Evolutionary conservation across 2,329 filamentous ascomycete species (phyloP).

Genomic region (Chrysosphaeria jannelii): DNA sequence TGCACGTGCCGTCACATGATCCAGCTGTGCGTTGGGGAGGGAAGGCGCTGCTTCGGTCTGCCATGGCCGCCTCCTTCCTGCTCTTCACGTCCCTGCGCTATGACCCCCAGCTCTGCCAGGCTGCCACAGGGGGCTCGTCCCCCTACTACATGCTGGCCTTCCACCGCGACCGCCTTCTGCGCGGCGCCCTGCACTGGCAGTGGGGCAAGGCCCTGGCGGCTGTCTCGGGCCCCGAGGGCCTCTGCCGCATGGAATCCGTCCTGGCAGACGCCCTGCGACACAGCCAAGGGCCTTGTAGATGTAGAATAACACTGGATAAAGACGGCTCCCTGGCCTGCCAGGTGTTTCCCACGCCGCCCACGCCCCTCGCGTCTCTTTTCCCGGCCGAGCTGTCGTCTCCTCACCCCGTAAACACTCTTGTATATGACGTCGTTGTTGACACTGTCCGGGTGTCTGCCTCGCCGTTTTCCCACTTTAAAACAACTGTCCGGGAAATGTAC

Average conservation of each 20-base stretch:
- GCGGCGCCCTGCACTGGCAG: slow-evolving; percentile 23
- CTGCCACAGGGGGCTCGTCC: too few species aligned
- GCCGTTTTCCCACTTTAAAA: slow-evolving; percentile 65
- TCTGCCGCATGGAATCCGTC: slow-evolving; percentile 13
- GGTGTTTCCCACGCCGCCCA: slow-evolving; percentile 9
- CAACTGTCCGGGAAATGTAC: slow-evolving; percentile 44
- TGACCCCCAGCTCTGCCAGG: too few species aligned
- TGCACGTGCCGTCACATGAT: too few species aligned
- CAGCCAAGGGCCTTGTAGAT: slow-evolving; percentile 11
- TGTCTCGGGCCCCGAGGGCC: slow-evolving; percentile 16
- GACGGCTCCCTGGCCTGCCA: slow-evolving; percentile 17
- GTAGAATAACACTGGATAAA: slow-evolving; percentile 23
- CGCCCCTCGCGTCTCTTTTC: slow-evolving; percentile 22
- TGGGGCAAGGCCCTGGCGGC: slow-evolving; percentile 17
- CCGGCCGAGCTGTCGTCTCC: slow-evolving; percentile 23
- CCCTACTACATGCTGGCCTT: slow-evolving; percentile 54
- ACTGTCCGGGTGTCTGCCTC: slow-evolving; percentile 12
- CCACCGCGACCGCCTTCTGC: slow-evolving; percentile 52
- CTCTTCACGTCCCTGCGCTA: slow-evolving; percentile 46
- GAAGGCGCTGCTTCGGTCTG: too few species aligned
- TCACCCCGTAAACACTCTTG: too few species aligned
- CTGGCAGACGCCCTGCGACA: slow-evolving; percentile 1
- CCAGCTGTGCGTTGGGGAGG: too few species aligned
- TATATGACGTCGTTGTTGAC: slow-evolving; percentile 17
- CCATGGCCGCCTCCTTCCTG: too few species aligned